Evolutionary conservation across 2,329 filamentous ascomycete species (phyloP).

Genomic region (Didymella arachidicola): DNA sequence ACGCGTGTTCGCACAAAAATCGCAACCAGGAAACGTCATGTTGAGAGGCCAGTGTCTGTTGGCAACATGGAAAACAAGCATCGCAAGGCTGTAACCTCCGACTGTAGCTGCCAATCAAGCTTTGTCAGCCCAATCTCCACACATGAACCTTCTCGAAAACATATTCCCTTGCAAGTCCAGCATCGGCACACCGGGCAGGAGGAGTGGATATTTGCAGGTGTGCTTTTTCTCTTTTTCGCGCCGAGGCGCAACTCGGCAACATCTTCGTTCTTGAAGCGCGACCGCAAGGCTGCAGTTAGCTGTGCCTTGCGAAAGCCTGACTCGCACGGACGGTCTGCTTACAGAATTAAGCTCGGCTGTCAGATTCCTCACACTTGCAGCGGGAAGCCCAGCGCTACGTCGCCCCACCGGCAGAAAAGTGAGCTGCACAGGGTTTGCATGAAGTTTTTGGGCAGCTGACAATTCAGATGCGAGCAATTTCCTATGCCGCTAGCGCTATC

Average conservation of each 20-base stretch:
- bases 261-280: slow-evolving; percentile 5
- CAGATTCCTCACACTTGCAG: slow-evolving; percentile 19
- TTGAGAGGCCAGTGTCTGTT: slow-evolving; percentile 2
- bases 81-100: background rate
- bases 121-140: slow-evolving; percentile 13
- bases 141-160: slow-evolving; percentile 11
- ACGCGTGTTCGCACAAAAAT: slow-evolving; percentile 7
- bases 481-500: background rate
- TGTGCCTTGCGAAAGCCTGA: slow-evolving; percentile 4
- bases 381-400: slow-evolving; percentile 14
- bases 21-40: background rate
- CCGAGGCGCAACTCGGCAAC: slow-evolving; percentile 22
- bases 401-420: slow-evolving; percentile 24
- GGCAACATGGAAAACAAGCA: background rate
- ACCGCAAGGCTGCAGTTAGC: slow-evolving; percentile 16
- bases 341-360: slow-evolving; percentile 16
- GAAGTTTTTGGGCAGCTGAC: slow-evolving; percentile 9
- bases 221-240: slow-evolving; percentile 15
- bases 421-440: slow-evolving; percentile 15
- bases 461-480: slow-evolving; percentile 2
- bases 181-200: background rate
- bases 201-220: slow-evolving; percentile 6
- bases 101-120: background rate
- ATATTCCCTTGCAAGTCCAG: slow-evolving; percentile 4
- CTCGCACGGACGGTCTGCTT: slow-evolving; percentile 7